phyloP scores from a whole-genome alignment of 805 yeast species.

The Yarrowia bubula region DNA sequence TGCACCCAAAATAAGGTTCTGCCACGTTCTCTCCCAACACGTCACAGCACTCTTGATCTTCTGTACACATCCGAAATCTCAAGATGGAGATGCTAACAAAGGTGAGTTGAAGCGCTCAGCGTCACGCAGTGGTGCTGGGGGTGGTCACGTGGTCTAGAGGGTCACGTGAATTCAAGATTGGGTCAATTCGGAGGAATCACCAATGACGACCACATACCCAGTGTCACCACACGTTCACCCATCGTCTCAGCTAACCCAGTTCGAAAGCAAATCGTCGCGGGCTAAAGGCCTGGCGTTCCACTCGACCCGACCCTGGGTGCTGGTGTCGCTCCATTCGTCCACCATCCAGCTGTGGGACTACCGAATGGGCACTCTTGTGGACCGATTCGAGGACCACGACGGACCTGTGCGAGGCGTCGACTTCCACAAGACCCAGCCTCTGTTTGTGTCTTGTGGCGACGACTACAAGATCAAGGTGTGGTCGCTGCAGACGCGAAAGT shows the following conservation, averaged over 20 bases:
- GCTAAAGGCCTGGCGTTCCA: slow-evolving; percentile 98
- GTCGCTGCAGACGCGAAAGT: slow-evolving; percentile 88
- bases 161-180: neutral
- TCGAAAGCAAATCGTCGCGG: slow-evolving; percentile 96
- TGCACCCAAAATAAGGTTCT: neutral
- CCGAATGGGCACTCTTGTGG: slow-evolving; percentile 97
- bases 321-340: slow-evolving; percentile 93
- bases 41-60: neutral
- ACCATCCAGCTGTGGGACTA: slow-evolving; percentile 99
- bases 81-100: slow-evolving; percentile 27
- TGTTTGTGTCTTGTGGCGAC: slow-evolving; percentile 96
- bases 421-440: slow-evolving; percentile 97
- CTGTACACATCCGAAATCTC: neutral
- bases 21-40: slow-evolving; percentile 26
- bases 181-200: neutral
- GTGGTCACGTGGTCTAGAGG: too few species aligned
- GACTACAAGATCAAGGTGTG: slow-evolving; percentile 94
- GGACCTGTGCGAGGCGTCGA: slow-evolving; percentile 96
- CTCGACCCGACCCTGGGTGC: slow-evolving; percentile 92
- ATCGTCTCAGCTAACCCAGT: slow-evolving; percentile 54
- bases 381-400: slow-evolving; percentile 95
- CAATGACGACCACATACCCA: too few species aligned
- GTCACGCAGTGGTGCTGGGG: too few species aligned
- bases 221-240: too few species aligned
- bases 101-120: neutral